These are phyloP conservation scores for Polygonum aviculare DNA, from an alignment of 148 eudicot genomes.

Conservation along the genomic window DNA sequence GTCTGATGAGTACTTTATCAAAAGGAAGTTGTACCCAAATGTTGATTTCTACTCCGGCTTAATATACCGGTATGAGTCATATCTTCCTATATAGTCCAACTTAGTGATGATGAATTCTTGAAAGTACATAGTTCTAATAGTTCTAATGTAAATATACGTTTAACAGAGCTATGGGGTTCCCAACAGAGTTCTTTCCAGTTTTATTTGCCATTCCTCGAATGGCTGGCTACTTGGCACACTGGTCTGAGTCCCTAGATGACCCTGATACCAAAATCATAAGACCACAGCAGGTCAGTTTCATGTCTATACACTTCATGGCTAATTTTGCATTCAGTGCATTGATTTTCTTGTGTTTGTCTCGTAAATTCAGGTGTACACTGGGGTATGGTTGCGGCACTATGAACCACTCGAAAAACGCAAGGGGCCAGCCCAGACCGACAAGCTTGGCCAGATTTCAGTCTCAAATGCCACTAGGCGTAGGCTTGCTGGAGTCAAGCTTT, in stretches of 20 bases:
- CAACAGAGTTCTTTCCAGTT: conserved; percentile 90
- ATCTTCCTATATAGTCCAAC: background rate
- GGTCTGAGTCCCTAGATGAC: conserved; percentile 98
- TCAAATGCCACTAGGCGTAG: conserved; percentile 90
- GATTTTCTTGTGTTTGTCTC: background rate
- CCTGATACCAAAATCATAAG: conserved; percentile 99
- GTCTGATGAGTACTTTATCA: conserved; percentile 88
- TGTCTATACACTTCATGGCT: background rate
- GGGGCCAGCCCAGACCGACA: conserved; percentile 30
- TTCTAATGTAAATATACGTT: conserved; percentile 5
- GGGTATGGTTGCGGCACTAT: conserved; percentile 73
- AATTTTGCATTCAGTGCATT: background rate
- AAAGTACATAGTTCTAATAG: background rate
- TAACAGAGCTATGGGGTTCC: conserved; percentile 95
- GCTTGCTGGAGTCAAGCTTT: conserved; percentile 64
- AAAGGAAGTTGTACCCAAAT: conserved; percentile 93
- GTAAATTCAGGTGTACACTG: conserved; percentile 63
- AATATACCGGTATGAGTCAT: conserved; percentile 63
- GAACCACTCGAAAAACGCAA: conserved; percentile 52
- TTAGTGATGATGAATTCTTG: background rate
- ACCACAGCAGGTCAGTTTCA: conserved; percentile 71
- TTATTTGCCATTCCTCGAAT: conserved; percentile 97
- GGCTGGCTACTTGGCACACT: conserved; percentile 97
- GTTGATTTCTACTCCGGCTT: conserved; percentile 99
- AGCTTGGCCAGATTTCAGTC: conserved; percentile 65